Evolutionary conservation across 176 grass and related monocot genomes (phyloP).

Genomic region (Oryza officinalis): DNA sequence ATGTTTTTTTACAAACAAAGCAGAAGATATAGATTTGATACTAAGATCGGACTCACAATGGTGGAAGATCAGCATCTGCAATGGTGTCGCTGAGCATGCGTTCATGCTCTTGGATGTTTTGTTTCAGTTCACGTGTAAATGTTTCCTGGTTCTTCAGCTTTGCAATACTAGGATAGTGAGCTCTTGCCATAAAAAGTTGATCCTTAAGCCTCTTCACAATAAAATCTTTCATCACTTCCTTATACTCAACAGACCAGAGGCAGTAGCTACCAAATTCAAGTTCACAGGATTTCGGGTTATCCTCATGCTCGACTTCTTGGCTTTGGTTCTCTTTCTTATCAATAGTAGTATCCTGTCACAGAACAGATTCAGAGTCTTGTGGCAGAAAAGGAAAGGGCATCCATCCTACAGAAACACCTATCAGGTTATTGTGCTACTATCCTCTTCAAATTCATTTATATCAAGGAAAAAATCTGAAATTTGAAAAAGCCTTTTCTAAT

Average conservation of each 20-base stretch:
- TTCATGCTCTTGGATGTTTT: constrained; percentile 85
- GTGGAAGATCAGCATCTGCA: constrained; percentile 70
- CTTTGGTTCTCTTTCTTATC: constrained; percentile 17
- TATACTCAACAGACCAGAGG: constrained; percentile 81
- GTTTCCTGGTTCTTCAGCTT: constrained; percentile 64
- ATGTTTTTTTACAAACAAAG: neutral
- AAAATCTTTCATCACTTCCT: constrained; percentile 69
- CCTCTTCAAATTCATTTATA: neutral
- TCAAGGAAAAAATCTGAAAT: too few species aligned
- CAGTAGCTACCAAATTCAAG: constrained; percentile 85
- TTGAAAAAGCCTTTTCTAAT: neutral
- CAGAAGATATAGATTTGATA: constrained; percentile 1
- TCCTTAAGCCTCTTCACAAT: constrained; percentile 71
- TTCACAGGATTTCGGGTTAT: constrained; percentile 55
- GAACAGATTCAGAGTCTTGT: constrained; percentile 9
- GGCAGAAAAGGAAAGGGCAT: neutral
- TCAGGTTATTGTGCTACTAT: neutral
- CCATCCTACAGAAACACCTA: neutral
- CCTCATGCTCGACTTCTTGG: constrained; percentile 33
- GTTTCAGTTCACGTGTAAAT: constrained; percentile 68
- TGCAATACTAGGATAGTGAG: constrained; percentile 80
- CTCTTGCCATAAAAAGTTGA: constrained; percentile 84
- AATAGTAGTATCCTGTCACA: constrained; percentile 17
- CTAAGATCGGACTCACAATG: constrained; percentile 32
- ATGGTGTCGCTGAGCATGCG: constrained; percentile 77